Conservation (phyloP, 176 grass and related monocot genomes). For the Saccharum officinarum region DNA sequence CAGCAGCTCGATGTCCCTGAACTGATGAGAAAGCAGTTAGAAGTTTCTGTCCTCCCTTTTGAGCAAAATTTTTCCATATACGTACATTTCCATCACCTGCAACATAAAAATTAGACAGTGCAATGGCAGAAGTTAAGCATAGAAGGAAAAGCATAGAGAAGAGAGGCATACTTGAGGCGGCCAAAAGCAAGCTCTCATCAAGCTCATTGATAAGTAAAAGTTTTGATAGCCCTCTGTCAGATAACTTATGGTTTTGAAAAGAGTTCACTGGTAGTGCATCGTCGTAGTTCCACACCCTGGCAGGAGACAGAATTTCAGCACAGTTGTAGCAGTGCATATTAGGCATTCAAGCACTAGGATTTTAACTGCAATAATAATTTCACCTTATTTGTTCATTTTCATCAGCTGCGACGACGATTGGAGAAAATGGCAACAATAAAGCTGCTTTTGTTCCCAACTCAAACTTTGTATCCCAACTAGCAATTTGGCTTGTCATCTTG, state of each 20-base stretch:
- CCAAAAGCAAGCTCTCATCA: slow-evolving; percentile 94
- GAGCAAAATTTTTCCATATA: slow-evolving; percentile 86
- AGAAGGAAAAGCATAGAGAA: slow-evolving; percentile 14
- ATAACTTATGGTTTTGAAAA: slow-evolving; percentile 83
- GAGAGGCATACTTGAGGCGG: slow-evolving; percentile 69
- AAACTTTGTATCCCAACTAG: slow-evolving; percentile 94
- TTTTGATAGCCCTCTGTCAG: slow-evolving; percentile 92
- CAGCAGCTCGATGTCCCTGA: slow-evolving; percentile 56
- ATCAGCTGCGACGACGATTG: slow-evolving; percentile 85
- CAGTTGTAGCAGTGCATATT: slow-evolving; percentile 6
- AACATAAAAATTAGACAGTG: slow-evolving; percentile 32
- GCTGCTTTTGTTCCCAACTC: slow-evolving; percentile 77
- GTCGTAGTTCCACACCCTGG: slow-evolving; percentile 94
- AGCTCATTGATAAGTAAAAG: slow-evolving; percentile 94
- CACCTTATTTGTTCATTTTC: slow-evolving; percentile 94
- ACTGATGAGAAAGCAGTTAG: slow-evolving; percentile 95
- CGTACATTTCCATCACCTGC: slow-evolving; percentile 95
- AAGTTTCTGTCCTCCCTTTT: slow-evolving; percentile 78
- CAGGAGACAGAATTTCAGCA: slow-evolving; percentile 40
- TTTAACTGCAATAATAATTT: neutral
- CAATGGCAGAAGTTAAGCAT: slow-evolving; percentile 9
- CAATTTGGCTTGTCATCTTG: slow-evolving; percentile 94
- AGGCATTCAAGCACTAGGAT: slow-evolving; percentile 11
- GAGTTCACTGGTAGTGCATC: slow-evolving; percentile 70
- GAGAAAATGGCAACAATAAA: slow-evolving; percentile 85